Evolutionary conservation across 2,329 filamentous ascomycete species (phyloP).

Genomic region (Venturia aucupariae): DNA sequence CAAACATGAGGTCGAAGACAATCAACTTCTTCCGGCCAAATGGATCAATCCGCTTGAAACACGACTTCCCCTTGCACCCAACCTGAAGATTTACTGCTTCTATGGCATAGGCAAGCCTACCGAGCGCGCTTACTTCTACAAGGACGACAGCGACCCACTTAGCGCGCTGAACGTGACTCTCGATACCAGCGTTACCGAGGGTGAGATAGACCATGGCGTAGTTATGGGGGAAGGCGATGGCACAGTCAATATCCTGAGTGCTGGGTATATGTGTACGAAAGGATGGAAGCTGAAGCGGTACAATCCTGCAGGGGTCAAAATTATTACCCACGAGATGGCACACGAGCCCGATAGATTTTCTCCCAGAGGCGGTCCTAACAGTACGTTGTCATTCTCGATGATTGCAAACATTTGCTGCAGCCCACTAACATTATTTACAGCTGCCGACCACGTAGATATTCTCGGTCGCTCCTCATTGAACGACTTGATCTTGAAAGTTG

Average conservation of each 20-base stretch:
- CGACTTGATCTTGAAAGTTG: conserved; percentile 78
- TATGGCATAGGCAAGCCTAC: conserved; percentile 93
- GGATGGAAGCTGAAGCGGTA: conserved; percentile 92
- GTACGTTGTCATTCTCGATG: conserved; percentile 25
- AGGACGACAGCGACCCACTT: conserved; percentile 55
- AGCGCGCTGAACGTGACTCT: conserved; percentile 57
- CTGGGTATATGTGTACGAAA: conserved; percentile 93
- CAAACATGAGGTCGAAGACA: conserved; percentile 64
- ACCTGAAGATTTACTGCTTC: conserved; percentile 93
- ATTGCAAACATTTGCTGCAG: conserved; percentile 8
- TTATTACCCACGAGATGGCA: conserved; percentile 90
- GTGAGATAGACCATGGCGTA: conserved; percentile 70
- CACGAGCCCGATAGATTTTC: conserved; percentile 92
- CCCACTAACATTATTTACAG: conserved; percentile 19
- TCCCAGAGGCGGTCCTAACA: conserved; percentile 62
- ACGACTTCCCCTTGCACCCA: conserved; percentile 75
- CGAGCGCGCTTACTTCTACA: conserved; percentile 88
- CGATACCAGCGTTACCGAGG: conserved; percentile 40
- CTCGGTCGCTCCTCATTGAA: conserved; percentile 82
- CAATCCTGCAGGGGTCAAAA: conserved; percentile 72
- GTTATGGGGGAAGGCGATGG: conserved; percentile 93
- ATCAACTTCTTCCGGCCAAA: conserved; percentile 48
- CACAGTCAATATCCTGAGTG: conserved; percentile 84
- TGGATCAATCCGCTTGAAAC: conserved; percentile 96
- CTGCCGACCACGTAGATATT: conserved; percentile 91